phyloP scores from a whole-genome alignment of 2,329 filamentous ascomycete genomes.

The Colletotrichum camelliae region DNA sequence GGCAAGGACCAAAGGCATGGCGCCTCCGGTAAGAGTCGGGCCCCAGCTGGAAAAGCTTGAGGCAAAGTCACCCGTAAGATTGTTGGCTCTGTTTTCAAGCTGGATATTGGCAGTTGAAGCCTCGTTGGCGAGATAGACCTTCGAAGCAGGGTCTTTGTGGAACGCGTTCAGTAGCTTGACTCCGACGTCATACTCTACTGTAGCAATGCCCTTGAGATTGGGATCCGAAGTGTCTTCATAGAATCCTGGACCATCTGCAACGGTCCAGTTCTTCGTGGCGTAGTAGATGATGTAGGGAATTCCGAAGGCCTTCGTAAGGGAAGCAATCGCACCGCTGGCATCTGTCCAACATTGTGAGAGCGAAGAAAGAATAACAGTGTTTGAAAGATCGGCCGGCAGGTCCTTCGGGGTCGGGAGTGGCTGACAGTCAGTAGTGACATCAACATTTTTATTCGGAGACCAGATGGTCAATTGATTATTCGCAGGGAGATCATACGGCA shows the following conservation, averaged over 20 bases:
- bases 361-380: not conserved
- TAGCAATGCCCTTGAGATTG: not conserved
- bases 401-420: not conserved
- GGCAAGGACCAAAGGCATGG: conserved; percentile 44
- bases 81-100: not conserved
- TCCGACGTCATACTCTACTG: not conserved
- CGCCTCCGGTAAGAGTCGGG: conserved; percentile 42
- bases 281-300: conserved; percentile 45
- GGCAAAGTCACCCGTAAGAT: not conserved
- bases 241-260: conserved; percentile 41
- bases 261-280: conserved; percentile 41
- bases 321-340: not conserved
- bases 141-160: not conserved
- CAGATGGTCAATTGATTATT: not conserved
- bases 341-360: not conserved
- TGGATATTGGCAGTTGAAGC: not conserved
- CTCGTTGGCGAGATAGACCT: not conserved
- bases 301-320: conserved; percentile 31
- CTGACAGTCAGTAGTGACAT: not conserved
- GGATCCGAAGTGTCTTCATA: conserved; percentile 27
- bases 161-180: not conserved
- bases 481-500: not conserved
- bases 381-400: not conserved
- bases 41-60: conserved; percentile 42
- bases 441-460: not conserved